Conservation (phyloP, 2,329 filamentous ascomycete genomes). For the Diplodia seriata region DNA sequence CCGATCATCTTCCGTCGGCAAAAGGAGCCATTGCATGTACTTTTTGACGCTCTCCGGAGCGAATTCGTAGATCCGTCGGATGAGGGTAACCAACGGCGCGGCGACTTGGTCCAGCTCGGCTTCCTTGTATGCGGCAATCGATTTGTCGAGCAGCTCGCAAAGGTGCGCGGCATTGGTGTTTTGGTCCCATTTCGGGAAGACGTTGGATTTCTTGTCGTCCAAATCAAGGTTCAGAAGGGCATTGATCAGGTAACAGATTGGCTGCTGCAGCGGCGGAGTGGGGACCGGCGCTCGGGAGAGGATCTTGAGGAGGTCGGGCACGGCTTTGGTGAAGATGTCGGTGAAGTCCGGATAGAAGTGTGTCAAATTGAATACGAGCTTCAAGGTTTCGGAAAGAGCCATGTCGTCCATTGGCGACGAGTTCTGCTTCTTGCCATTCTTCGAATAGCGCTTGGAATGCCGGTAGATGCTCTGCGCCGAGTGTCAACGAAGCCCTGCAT, state of each 20-base stretch:
- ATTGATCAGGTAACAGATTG: slow-evolving; percentile 77
- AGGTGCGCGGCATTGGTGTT: slow-evolving; percentile 69
- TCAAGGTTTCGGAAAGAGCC: slow-evolving; percentile 83
- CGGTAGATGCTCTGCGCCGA: slow-evolving; percentile 65
- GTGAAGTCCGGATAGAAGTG: slow-evolving; percentile 71
- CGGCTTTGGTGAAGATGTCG: slow-evolving; percentile 68
- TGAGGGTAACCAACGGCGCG: slow-evolving; percentile 75
- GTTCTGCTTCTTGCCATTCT: slow-evolving; percentile 39
- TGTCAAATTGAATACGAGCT: slow-evolving; percentile 87
- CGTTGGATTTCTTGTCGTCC: slow-evolving; percentile 56
- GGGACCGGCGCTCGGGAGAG: slow-evolving; percentile 67
- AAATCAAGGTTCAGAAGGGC: slow-evolving; percentile 81
- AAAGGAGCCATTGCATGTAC: slow-evolving; percentile 69
- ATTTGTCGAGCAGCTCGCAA: slow-evolving; percentile 71
- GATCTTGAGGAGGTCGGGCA: slow-evolving; percentile 74
- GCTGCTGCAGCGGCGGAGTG: slow-evolving; percentile 72
- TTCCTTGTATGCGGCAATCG: slow-evolving; percentile 68
- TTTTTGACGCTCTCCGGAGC: slow-evolving; percentile 69
- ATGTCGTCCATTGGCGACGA: slow-evolving; percentile 72
- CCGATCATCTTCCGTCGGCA: slow-evolving; percentile 80
- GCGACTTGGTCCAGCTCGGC: slow-evolving; percentile 74
- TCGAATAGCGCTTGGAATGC: slow-evolving; percentile 62
- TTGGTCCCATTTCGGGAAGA: slow-evolving; percentile 71
- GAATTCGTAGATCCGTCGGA: slow-evolving; percentile 73
- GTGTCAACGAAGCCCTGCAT: neutral